phyloP scores from a whole-genome alignment of 1,284 basidiomycete genomes.

The Golubevia sp. region DNA sequence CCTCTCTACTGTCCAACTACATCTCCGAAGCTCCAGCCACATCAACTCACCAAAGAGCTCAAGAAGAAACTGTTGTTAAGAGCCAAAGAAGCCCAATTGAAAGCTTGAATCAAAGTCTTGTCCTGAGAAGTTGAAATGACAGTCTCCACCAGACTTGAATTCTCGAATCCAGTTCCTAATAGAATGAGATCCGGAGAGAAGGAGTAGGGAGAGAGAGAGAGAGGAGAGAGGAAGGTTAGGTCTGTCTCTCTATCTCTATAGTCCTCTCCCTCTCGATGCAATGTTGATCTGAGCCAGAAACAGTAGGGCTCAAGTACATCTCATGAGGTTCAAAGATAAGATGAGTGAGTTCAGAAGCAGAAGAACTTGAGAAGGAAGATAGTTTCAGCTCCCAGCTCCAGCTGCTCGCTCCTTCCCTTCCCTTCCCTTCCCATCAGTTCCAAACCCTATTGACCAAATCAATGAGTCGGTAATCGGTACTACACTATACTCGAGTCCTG shows the following conservation, averaged over 20 bases:
- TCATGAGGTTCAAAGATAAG: background rate
- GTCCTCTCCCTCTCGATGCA: too few relatives aligned
- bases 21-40: background rate
- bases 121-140: conserved; percentile 74
- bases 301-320: too few relatives aligned
- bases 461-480: too few relatives aligned
- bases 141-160: conserved; percentile 73
- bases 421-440: too few relatives aligned
- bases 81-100: conserved; percentile 89
- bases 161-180: conserved; percentile 70
- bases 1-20: background rate
- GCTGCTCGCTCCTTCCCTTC: too few relatives aligned
- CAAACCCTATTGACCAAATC: too few relatives aligned
- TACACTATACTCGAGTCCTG: too few relatives aligned
- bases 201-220: background rate
- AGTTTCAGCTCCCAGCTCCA: too few relatives aligned
- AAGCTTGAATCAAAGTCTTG: conserved; percentile 73
- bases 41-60: conserved; percentile 74
- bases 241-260: background rate
- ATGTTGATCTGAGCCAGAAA: too few relatives aligned
- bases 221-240: background rate
- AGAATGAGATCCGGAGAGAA: background rate
- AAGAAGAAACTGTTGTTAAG: conserved; percentile 97
- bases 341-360: too few relatives aligned
- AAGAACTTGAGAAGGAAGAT: too few relatives aligned